Base-by-base conservation (phyloP, 208 protist species). In the Zelonia costaricensis region DNA sequence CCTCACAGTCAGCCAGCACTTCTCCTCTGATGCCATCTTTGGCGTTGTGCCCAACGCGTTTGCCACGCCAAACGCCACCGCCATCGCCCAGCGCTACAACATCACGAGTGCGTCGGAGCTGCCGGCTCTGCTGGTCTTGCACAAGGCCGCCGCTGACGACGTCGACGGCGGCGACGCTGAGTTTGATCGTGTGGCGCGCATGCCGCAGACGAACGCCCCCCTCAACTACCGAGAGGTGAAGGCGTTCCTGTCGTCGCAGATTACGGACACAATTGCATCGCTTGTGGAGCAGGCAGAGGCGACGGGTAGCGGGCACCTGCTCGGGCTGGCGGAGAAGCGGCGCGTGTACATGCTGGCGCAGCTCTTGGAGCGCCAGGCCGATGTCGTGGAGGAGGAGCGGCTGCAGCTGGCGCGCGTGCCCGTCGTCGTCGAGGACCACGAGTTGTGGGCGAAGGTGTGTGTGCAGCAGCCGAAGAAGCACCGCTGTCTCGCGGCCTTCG, bases 41-140 rank as follows among this genome's bases (percentile, higher is more conserved):
- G 81, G 74, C 1, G 81, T 82, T 5, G 74, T 84, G 48, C 53
- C 74, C 42, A 52, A 69, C 12, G 54, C 76, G 2, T 78, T 83
- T 38, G 3, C 22, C 4, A 27, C 18, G 20, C 36, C 35, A 9
- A 38, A 30, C 4, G 30, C 53, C 2, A 54, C 49, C 2, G 42
- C 9, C n/a, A 59, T 80, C 16, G 78, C 73, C 16, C 47, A 48
- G 20, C 78, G 73, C 13, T 84, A 84, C 51, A 62, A 62, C 38
- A 48, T 84, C 33, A 54, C 23, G n/a, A 49, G 33, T 12, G 42
- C 22, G 12, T 27, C 46, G 5, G 59, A 79, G 23, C 46, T 80
- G 4, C 78, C 78, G 5, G 78, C 46, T n/a, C 55, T 84, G 4
- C 18, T 79, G 0, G 73, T 80, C 4, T 54, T 84, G 13, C 59